Evolutionary conservation across 1,139 yeast species (phyloP), one percentile per base, ranked within the genome.

Genomic region (Saccharomycopsis hybrid): DNA sequence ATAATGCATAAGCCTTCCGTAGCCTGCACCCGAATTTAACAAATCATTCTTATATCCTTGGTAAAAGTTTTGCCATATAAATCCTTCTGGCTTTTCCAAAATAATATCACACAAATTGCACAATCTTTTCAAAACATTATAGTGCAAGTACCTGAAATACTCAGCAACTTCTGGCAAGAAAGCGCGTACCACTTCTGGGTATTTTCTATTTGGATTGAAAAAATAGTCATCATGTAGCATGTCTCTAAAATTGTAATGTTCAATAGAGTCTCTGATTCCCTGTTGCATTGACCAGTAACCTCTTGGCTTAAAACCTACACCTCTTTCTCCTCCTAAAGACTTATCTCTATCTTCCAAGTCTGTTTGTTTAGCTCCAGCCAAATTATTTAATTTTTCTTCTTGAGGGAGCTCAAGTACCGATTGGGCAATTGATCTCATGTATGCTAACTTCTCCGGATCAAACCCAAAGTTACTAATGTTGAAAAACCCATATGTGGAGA

Each of bases 401-500:
- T 70, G 69, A 1, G 77, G 72, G 13, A 71, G 57, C 30, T 71
- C 72, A 42, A 68, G 59, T 5, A 70, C 58, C 8, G 69, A 61
- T 51, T 71, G 73, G 2, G 72, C 69, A 35, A 72, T 59, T 1
- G 73, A 62, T 55, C 69, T 64, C 44, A 72, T 56, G 38, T 64
- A 61, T 24, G 64, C 69, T 18, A 70, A 58, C 39, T 63, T 59
- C 24, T 62, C 65, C 2, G 50, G 54, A 2, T 57, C 59, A 42
- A 70, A 62, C 0, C 76, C 76, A 56, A 65, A 72, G 51, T 71
- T 71, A 5, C 61, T 57, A 31, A 72, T 57, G 25, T 68, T 67
- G 62, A 75, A 73, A 53, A 76, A 76, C 0, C 80, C 80, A 52
- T 69, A 65, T 1, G 74, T 68, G 2, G 67, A 64, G 47, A 72